Conservation (phyloP, 352 stramenopile genomes). For the Pythium periplocum region DNA sequence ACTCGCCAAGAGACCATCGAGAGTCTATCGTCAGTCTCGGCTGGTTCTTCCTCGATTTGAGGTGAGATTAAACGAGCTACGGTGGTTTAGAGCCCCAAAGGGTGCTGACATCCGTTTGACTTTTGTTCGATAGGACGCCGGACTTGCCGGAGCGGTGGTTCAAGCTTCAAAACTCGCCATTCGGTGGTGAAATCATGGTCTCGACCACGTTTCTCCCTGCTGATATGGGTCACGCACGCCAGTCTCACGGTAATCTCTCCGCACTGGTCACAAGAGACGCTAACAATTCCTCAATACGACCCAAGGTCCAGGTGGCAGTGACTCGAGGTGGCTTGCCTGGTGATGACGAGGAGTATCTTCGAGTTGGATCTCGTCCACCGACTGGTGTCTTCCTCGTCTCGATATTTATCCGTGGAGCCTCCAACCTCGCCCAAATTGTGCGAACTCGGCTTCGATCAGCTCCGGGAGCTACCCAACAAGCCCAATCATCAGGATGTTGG, state of each 20-base stretch:
- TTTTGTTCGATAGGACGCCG: constrained; percentile 35
- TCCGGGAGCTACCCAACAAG: too few species aligned
- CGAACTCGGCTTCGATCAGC: too few species aligned
- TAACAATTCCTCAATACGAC: too few species aligned
- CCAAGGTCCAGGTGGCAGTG: too few species aligned
- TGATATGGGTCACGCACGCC: constrained; percentile 1
- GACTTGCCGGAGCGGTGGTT: constrained; percentile 64
- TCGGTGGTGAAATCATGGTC: constrained; percentile 65
- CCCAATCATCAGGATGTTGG: constrained; percentile 42
- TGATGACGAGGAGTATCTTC: constrained; percentile 43
- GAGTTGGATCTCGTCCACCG: constrained; percentile 31
- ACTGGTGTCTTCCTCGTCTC: constrained; percentile 62
- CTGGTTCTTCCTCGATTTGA: constrained; percentile 81
- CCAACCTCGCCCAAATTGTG: constrained; percentile 20
- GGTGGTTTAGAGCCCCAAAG: too few species aligned
- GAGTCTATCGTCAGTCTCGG: constrained; percentile 54
- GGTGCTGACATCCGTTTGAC: too few species aligned
- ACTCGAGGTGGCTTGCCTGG: not conserved
- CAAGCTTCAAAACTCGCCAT: constrained; percentile 66
- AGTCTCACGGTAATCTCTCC: not conserved
- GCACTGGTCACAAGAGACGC: too few species aligned
- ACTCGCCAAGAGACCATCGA: constrained; percentile 11
- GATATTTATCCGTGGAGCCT: constrained; percentile 37
- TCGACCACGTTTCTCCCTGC: constrained; percentile 30
- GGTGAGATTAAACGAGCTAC: constrained; percentile 19